A percentile compares a stretch with the other conserved stretches of the same genome.
These are phyloP conservation scores for Herpetospermum pedunculosum DNA, from an alignment of 306 rosid genomes.

Conservation along the genomic window DNA sequence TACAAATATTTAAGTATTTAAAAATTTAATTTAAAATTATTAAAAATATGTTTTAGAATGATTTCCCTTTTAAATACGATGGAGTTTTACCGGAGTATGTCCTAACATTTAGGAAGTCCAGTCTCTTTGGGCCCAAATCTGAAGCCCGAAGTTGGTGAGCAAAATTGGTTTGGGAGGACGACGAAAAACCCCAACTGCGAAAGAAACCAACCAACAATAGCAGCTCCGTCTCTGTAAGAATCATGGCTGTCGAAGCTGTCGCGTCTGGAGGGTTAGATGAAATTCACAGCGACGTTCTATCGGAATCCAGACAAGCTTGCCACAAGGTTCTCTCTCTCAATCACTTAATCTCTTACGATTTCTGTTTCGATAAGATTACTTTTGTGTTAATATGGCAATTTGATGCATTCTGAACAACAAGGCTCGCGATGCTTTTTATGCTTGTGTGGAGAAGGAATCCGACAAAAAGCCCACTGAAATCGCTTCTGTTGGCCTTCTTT, in stretches of 20 bases:
- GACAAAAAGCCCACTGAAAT: constrained; percentile 76
- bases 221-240: neutral
- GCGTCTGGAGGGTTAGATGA: constrained; percentile 32
- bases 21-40: no score
- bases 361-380: neutral
- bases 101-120: no score
- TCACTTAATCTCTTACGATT: neutral
- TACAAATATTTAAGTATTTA: no score
- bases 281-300: constrained; percentile 55
- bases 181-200: neutral
- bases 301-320: constrained; percentile 64
- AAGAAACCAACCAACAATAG: neutral
- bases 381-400: neutral
- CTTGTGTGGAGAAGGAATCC: constrained; percentile 60
- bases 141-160: neutral
- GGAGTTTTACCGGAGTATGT: no score
- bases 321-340: constrained; percentile 37
- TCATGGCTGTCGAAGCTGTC: constrained; percentile 57
- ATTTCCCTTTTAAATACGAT: no score
- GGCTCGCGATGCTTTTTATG: constrained; percentile 89
- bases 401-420: constrained; percentile 19
- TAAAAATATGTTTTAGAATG: no score
- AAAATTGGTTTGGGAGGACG: neutral
- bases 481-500: constrained; percentile 80
- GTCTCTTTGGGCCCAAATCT: neutral